Base-by-base conservation (phyloP, 176 grass and related monocot genomes). In the Aegilops speltoides region DNA sequence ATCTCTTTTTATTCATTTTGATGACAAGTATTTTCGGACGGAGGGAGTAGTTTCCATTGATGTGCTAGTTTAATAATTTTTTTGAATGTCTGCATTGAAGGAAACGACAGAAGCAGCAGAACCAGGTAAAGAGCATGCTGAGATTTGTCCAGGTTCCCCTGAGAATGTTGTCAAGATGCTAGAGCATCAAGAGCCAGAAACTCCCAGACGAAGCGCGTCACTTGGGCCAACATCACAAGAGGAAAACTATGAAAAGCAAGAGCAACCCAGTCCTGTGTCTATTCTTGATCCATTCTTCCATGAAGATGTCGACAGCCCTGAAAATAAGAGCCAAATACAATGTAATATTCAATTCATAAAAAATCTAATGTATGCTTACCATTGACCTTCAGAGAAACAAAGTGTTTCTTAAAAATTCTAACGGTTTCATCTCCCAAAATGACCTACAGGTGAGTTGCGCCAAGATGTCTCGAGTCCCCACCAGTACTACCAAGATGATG, bases 181-280 rank as follows among this genome's bases (percentile, higher is more conserved):
- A 56, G 86, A 88, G 31, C 46, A 74, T 11, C 64, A 70, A 84
- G 89, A 89, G 41, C 76, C 85, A 29, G 68, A 74, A 66, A 83
- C 93, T 82, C 89, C 81, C 62, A 46, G 9, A 33, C 29, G 23
- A 38, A 70, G 36, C 22, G 36, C 26, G 31, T 75, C 85, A 19
- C 3, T 69, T 76, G 50, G 68, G 10, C 62, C 62, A 41, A 84
- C 64, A 84, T 63, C 77, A 76, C 81, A 77, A 76, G 82, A 88
- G 10, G 79, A 45, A 43, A 91, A 34, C 72, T 16, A 48, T 16
- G 78, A 88, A 78, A 93, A 93, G 88, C 70, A 81, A 52, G 91
- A 93, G 54, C 82, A 85, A 20, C 88, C 88, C 45, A 93, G 85
- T 78, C 88, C 88, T 37, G 62, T 88, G 57, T 90, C 88, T 80